phyloP scores from a whole-genome alignment of 2,329 filamentous ascomycete genomes.

The Trichothecium sympodiale region DNA sequence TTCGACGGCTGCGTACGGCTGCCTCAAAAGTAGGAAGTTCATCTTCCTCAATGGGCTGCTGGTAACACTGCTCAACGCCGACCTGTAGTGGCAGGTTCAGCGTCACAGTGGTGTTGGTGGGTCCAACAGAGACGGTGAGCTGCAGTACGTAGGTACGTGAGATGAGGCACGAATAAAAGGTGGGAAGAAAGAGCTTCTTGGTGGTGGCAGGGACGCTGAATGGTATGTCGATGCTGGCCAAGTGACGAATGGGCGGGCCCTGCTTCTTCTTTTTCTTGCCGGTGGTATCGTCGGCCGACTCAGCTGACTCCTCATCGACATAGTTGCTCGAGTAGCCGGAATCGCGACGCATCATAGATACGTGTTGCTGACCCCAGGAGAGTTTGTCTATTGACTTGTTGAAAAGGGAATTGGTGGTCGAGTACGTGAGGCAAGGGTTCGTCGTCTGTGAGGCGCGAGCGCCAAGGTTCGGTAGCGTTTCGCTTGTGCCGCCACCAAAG shows the following conservation, averaged over 20 bases:
- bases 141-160: conserved; percentile 44
- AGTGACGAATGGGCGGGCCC: conserved; percentile 25
- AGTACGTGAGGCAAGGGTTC: conserved; percentile 35
- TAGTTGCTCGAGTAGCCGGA: conserved; percentile 41
- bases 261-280: conserved; percentile 12
- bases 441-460: conserved; percentile 26
- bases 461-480: conserved; percentile 38
- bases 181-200: conserved; percentile 41
- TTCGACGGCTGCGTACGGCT: conserved; percentile 16
- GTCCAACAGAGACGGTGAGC: conserved; percentile 30
- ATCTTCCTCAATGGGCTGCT: conserved; percentile 7
- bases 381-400: conserved; percentile 22
- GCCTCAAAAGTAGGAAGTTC: conserved; percentile 39
- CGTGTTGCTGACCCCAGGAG: conserved; percentile 29
- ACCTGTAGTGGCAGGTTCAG: conserved; percentile 40
- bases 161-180: conserved; percentile 47
- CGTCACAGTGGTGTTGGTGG: conserved; percentile 29
- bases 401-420: conserved; percentile 29
- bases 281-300: conserved; percentile 15
- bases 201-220: conserved; percentile 33
- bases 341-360: conserved; percentile 29
- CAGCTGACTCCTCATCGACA: conserved; percentile 22
- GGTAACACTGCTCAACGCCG: conserved; percentile 23
- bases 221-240: conserved; percentile 33
- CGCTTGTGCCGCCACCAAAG: conserved; percentile 35